These are phyloP conservation scores for Sphagnum fallax DNA, from an alignment of 228 moss, liverwort and hornwort species.

Conservation along the genomic window DNA sequence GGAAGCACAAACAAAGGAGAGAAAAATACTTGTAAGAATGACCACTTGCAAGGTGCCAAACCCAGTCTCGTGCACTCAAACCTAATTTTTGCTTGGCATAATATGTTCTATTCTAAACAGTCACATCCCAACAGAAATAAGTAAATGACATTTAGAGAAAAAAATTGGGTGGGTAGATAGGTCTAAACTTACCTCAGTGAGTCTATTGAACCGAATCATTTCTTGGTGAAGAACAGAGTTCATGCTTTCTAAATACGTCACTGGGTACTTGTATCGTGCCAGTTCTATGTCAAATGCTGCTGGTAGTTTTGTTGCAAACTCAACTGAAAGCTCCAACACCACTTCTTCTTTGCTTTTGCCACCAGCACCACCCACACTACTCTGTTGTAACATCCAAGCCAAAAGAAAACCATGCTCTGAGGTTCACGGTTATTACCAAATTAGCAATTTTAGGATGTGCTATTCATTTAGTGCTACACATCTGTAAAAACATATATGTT, in stretches of 20 bases:
- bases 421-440: too few relatives aligned
- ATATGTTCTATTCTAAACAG: too few relatives aligned
- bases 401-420: too few relatives aligned
- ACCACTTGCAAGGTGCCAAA: too few relatives aligned
- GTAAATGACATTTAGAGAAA: background rate
- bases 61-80: too few relatives aligned
- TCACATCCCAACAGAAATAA: too few relatives aligned
- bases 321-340: conserved; percentile 48
- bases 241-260: conserved; percentile 59
- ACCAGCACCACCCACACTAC: conserved; percentile 23
- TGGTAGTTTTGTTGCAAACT: conserved; percentile 49
- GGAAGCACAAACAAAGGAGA: background rate
- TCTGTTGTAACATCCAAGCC: conserved; percentile 15
- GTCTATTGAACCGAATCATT: conserved; percentile 68
- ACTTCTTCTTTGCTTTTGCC: conserved; percentile 59
- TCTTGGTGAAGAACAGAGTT: conserved; percentile 73
- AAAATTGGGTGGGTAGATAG: background rate
- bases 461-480: too few relatives aligned
- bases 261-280: conserved; percentile 52
- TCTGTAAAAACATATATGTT: too few relatives aligned
- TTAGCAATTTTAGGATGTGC: too few relatives aligned
- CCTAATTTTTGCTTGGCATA: too few relatives aligned
- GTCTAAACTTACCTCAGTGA: conserved; percentile 27
- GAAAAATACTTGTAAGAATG: too few relatives aligned
- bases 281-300: conserved; percentile 50